These are phyloP conservation scores for Cucurbita argyrosperma DNA, from an alignment of 306 rosid species.

Conservation along the genomic window DNA sequence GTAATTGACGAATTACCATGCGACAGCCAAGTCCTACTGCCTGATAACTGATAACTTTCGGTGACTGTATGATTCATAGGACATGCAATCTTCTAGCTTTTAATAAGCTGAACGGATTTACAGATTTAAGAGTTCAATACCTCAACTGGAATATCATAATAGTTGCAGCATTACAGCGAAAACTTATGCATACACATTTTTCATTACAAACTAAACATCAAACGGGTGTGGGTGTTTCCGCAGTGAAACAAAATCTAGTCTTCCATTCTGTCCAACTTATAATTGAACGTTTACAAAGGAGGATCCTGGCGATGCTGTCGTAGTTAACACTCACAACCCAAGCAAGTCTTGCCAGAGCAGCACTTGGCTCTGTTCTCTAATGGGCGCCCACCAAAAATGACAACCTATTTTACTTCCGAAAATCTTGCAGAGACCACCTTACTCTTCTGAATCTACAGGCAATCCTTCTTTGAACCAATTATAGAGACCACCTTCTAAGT, in stretches of 20 bases:
- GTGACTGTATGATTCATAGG: not conserved
- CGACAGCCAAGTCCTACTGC: not conserved
- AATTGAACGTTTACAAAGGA: not conserved
- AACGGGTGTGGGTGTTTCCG: not conserved
- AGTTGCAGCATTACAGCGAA: not conserved
- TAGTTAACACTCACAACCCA: not conserved
- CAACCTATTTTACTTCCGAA: not conserved
- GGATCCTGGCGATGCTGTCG: not conserved
- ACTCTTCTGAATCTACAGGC: constrained; percentile 47
- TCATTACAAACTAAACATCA: not conserved
- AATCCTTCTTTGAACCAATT: constrained; percentile 66
- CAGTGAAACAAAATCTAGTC: not conserved
- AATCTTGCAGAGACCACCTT: not conserved
- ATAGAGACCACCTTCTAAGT: constrained; percentile 90
- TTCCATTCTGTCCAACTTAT: not conserved
- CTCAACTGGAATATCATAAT: not conserved
- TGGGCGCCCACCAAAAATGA: not conserved
- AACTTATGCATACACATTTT: not conserved
- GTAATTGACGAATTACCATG: no score
- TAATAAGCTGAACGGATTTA: not conserved
- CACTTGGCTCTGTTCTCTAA: not conserved
- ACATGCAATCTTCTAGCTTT: not conserved
- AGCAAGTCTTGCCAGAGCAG: not conserved
- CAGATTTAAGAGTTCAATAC: not conserved
- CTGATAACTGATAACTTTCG: no score